Base-by-base conservation (phyloP, 2,329 filamentous ascomycete genomes). In the Exophiala alcalophila region DNA sequence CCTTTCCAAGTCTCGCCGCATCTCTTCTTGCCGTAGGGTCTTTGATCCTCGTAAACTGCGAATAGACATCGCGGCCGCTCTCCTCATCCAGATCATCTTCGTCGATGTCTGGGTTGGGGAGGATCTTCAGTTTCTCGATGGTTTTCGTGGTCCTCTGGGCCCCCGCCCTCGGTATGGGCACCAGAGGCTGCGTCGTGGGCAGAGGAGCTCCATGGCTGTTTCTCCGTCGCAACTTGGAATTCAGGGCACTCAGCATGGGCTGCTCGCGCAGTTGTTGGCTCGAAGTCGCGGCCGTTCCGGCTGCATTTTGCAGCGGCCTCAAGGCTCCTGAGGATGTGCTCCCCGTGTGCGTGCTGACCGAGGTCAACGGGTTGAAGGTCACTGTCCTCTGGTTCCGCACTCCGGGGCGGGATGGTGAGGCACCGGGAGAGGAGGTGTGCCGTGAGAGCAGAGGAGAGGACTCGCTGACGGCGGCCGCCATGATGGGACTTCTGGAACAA, bases 1-100 rank as follows among this genome's bases (percentile, higher is more conserved):
- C 90, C 65, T 97, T 98, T 25, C 92, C 92, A 27, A 98, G 67
- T 42, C 90, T 76, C 19, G 92, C 92, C 11, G 92, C 92, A 72
- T 97, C 91, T 58, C 92, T 79, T 49, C 92, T 76, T 6, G 92
- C 92, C 0, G 84, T 95, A 1, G 91, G 90, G 60, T 98, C 92
- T 65, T 97, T 97, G 68, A 98, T 98, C 30, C 92, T 79, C 6
- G 91, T 95, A 64, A 96, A 97, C 64, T 98, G 92, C 18, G 90
- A 91, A 68, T 98, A 98, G 21, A 98, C 92, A 62, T 98, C 92
- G 52, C 90, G 76, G 7, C 90, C 89, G 59, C 87, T 92, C 65
- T 96, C 91, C 59, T 95, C 91, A 50, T 97, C 90, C 53, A 73
- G 55, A 12, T 74, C 80, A 29, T 90, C 86, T 18, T 86, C 84